These are phyloP conservation scores for Vigna hirtella DNA, from an alignment of 306 rosid genomes.

Conservation along the genomic window DNA sequence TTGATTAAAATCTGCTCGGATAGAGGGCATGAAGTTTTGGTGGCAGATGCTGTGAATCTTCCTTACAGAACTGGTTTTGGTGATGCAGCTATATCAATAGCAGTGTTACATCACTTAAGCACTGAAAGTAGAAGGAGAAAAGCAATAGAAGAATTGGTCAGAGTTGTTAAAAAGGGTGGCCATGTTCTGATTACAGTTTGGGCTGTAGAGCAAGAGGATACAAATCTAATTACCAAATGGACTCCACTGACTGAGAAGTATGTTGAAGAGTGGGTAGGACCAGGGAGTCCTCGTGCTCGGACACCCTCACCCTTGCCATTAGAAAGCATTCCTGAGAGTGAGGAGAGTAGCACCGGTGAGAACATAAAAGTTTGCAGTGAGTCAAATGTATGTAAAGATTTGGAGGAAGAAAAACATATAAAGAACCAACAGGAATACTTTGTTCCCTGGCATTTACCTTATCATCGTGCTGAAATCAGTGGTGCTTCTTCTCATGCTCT, in stretches of 20 bases:
- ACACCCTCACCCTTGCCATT: conserved; percentile 58
- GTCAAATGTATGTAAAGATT: conserved; percentile 20
- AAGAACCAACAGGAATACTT: conserved; percentile 85
- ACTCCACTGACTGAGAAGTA: conserved; percentile 78
- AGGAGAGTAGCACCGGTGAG: conserved; percentile 57
- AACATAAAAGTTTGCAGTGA: conserved; percentile 47
- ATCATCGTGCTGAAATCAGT: conserved; percentile 91
- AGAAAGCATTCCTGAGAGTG: conserved; percentile 85
- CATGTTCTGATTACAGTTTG: conserved; percentile 89
- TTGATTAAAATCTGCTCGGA: conserved; percentile 81
- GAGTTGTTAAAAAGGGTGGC: conserved; percentile 93
- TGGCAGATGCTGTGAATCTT: conserved; percentile 87
- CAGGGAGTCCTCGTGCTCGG: conserved; percentile 72
- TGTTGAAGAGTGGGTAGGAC: conserved; percentile 92
- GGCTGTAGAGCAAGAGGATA: conserved; percentile 97
- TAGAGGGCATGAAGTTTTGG: conserved; percentile 86
- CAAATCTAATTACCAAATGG: conserved; percentile 74
- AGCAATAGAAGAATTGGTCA: conserved; percentile 86
- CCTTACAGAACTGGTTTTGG: conserved; percentile 88
- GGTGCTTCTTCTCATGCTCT: conserved; percentile 90
- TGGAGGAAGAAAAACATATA: conserved; percentile 43
- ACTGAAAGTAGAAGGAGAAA: conserved; percentile 81
- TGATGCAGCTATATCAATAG: conserved; percentile 91
- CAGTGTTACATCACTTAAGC: conserved; percentile 92
- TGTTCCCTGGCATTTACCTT: conserved; percentile 97